Evolutionary conservation across 306 rosid species (phyloP).

Genomic region (Trifolium repens): DNA sequence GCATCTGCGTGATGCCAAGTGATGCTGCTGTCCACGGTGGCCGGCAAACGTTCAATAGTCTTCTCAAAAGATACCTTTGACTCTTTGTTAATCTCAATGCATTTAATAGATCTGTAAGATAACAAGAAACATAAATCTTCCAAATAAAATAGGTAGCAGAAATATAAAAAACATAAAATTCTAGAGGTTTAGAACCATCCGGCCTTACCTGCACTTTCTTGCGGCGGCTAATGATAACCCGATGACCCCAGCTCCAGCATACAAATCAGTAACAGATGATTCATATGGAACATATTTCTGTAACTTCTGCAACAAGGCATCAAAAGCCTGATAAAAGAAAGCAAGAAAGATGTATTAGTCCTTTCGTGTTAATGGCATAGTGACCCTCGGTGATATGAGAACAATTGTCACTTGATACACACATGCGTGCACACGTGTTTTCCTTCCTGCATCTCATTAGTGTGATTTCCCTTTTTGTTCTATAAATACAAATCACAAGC

Average conservation of each 20-base stretch:
- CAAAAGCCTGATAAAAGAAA: conserved; percentile 73
- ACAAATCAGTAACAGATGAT: conserved; percentile 87
- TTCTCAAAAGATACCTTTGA: conserved; percentile 91
- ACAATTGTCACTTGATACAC: neutral
- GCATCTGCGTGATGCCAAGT: conserved; percentile 95
- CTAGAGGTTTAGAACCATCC: conserved; percentile 38
- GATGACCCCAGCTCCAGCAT: conserved; percentile 97
- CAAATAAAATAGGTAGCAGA: conserved; percentile 31
- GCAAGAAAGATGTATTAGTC: conserved; percentile 27
- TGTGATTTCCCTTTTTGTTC: conserved; percentile 14
- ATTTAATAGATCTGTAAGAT: conserved; percentile 74
- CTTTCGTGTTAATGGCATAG: conserved; percentile 16
- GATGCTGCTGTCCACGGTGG: conserved; percentile 68
- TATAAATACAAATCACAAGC: conserved; percentile 2
- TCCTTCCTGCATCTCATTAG: conserved; percentile 5
- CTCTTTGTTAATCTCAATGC: conserved; percentile 92
- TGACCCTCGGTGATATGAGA: conserved; percentile 6
- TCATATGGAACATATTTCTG: conserved; percentile 87
- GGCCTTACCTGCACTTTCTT: conserved; percentile 92
- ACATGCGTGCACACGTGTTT: neutral
- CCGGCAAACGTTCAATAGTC: conserved; percentile 77
- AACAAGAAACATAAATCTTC: conserved; percentile 25
- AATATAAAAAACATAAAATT: conserved; percentile 9
- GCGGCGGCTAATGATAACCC: conserved; percentile 90
- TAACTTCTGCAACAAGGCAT: conserved; percentile 79